Evolutionary conservation across 768 basidiomycete species (phyloP).

Genomic region (Rhizopogon roseolus): DNA sequence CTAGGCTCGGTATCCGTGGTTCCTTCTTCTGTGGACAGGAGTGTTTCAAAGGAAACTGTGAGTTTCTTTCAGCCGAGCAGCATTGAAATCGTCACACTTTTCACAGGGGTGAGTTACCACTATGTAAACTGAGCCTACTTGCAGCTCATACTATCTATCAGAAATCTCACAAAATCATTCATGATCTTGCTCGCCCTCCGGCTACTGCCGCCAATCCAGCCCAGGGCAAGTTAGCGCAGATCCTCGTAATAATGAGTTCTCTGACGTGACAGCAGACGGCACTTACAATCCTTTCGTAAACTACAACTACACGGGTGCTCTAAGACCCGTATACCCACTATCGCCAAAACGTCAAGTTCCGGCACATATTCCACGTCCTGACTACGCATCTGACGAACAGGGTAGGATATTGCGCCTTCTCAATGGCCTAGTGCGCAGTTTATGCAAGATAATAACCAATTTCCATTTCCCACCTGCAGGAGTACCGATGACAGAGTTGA

Average conservation of each 20-base stretch:
- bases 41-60: constrained; percentile 94
- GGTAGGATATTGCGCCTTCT: constrained; percentile 41
- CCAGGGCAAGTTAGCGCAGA: neutral
- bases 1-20: constrained; percentile 73
- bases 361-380: constrained; percentile 79
- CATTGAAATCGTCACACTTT: neutral
- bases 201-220: constrained; percentile 4
- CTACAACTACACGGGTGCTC: constrained; percentile 71
- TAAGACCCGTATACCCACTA: constrained; percentile 87
- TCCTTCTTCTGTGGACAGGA: constrained; percentile 94
- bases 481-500: constrained; percentile 53
- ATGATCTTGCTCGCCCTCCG: constrained; percentile 49
- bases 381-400: constrained; percentile 64
- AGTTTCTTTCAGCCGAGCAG: constrained; percentile 28
- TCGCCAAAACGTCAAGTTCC: constrained; percentile 75
- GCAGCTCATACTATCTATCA: constrained; percentile 22
- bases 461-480: constrained; percentile 34
- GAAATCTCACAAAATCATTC: constrained; percentile 82
- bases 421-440: constrained; percentile 24
- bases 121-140: neutral
- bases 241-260: neutral
- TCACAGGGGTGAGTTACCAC: constrained; percentile 19
- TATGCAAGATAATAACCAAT: constrained; percentile 8
- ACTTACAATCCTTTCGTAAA: constrained; percentile 77
- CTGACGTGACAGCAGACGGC: constrained; percentile 46